Base-by-base conservation (phyloP, 345 rosid species). In the Excoecaria agallocha region DNA sequence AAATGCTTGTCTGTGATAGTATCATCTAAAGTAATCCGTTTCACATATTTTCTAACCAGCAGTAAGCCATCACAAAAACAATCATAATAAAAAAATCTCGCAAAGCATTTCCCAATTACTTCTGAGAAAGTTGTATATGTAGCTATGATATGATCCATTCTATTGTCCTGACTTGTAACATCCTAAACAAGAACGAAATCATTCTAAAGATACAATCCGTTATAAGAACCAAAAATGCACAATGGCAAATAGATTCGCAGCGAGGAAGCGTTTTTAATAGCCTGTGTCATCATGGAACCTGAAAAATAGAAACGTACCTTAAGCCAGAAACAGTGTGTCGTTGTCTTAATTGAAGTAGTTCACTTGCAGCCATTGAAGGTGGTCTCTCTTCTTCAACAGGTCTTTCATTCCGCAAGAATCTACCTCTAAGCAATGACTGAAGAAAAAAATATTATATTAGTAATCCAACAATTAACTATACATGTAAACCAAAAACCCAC, bases 381-480 rank as follows among this genome's bases (percentile, higher is more conserved):
- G 90, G 87, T 80, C 97, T 89, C 82, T 89, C 97, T 43, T 79
- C 91, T 82, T 88, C 93, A 59, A 77, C 90, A 49, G 93, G 84
- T 80, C 89, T 88, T 86, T 95, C 99, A 77, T 84, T 89, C 70
- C 98, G 84, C 84, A 95, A 86, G 81, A 93, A 95, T 86, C 99
- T 89, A 79, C 99, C 98, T 80, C 99, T 85, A 66, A 95, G 90
- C 80, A 95, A 83, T 37, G 98, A 90, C 99, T 93, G 88, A 55
- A 86, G 79, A 77, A 63, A 86, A 80, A 77, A 63, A 72, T 37
- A 50, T 60, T 65, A 77, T 12, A 62, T 56, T 68, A 80, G 51
- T 52, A 71, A 64, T 39, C 6, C 38, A 17, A 5, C 41, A 20
- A 59, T 15, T 5, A 16, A 10, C 61, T 11, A 17, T 8, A 45